Percentiles rank a stretch among this genome's conserved stretches.
These are phyloP conservation scores for Phytophthora pisi DNA, from an alignment of 352 stramenopile genomes.

Conservation along the genomic window DNA sequence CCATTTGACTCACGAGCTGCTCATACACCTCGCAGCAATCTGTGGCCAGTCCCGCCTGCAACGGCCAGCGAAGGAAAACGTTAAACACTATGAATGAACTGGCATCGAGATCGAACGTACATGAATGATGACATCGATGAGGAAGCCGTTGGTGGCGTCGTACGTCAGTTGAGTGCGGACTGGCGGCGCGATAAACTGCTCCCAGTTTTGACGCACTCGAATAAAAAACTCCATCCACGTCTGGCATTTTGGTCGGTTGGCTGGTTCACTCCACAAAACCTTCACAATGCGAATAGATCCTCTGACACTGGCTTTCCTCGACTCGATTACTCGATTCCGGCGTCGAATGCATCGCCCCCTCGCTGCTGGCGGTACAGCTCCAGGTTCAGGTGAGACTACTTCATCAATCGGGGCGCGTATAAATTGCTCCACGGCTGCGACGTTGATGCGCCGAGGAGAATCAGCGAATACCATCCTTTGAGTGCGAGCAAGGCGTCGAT, in stretches of 20 bases:
- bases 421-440: constrained; percentile 62
- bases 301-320: constrained; percentile 57
- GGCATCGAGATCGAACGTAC: constrained; percentile 27
- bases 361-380: neutral
- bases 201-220: constrained; percentile 33
- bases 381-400: neutral
- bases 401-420: constrained; percentile 32
- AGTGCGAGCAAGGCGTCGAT: constrained; percentile 40
- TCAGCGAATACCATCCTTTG: constrained; percentile 47
- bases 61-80: constrained; percentile 1
- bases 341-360: constrained; percentile 16
- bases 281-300: constrained; percentile 79
- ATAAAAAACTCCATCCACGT: constrained; percentile 29
- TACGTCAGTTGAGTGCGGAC: constrained; percentile 69
- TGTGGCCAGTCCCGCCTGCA: constrained; percentile 43
- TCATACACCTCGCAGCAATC: constrained; percentile 43
- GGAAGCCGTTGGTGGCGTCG: constrained; percentile 55
- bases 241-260: constrained; percentile 35
- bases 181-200: constrained; percentile 43
- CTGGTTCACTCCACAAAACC: constrained; percentile 89
- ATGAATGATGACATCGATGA: constrained; percentile 66
- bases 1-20: constrained; percentile 49
- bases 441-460: constrained; percentile 54
- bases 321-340: constrained; percentile 63
- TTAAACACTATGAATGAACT: constrained; percentile 3